These are phyloP conservation scores for Podospora bellae-mahoneyi DNA, from an alignment of 495 filamentous ascomycete genomes.

Conservation along the genomic window DNA sequence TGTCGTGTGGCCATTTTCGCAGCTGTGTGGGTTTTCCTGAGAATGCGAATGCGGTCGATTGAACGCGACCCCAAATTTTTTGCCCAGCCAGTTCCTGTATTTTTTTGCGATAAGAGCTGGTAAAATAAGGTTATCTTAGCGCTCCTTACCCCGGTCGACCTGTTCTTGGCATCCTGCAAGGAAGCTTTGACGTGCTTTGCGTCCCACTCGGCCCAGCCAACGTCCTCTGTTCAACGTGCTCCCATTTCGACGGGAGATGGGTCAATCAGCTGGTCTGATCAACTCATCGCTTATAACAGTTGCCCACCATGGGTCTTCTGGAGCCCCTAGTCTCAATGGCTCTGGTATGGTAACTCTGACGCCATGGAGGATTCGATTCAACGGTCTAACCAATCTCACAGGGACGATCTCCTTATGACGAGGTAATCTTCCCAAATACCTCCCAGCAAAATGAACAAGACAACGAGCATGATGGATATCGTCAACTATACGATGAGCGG, in stretches of 20 bases:
- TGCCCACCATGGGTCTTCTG: conserved; percentile 43
- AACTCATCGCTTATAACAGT: neutral
- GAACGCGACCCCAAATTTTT: conserved; percentile 20
- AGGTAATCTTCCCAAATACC: conserved; percentile 48
- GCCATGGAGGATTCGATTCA: neutral
- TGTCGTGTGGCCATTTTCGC: conserved; percentile 48
- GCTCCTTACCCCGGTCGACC: neutral
- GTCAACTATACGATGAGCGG: conserved; percentile 66
- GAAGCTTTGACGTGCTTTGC: neutral
- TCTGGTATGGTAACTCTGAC: conserved; percentile 40
- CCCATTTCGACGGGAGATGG: neutral
- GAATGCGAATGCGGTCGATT: conserved; percentile 6
- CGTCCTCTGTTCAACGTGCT: neutral
- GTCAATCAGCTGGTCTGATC: neutral
- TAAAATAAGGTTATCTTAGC: conserved; percentile 43
- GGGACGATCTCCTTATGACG: conserved; percentile 72
- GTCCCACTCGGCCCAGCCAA: conserved; percentile 1
- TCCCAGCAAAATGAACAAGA: conserved; percentile 33
- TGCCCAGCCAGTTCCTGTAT: conserved; percentile 21
- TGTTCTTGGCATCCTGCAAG: conserved; percentile 12
- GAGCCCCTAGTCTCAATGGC: conserved; percentile 51
- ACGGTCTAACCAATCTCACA: conserved; percentile 25
- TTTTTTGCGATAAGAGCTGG: conserved; percentile 27
- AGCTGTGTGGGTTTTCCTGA: conserved; percentile 6
- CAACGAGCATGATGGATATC: conserved; percentile 35